Conservation (phyloP, 1,139 yeast species). For the Kazachstania sp. region DNA sequence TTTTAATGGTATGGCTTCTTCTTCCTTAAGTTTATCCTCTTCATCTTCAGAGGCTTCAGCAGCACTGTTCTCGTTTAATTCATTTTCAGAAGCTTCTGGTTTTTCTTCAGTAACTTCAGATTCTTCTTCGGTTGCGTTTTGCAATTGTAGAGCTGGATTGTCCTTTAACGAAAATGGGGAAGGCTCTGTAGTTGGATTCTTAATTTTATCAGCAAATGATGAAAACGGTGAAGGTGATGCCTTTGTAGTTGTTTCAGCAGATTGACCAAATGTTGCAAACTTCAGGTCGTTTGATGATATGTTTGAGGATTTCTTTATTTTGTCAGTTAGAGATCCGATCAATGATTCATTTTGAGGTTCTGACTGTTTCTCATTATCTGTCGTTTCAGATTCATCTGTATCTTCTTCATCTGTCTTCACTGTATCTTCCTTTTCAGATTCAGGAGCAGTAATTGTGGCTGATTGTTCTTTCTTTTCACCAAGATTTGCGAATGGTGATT, state of each 20-base stretch:
- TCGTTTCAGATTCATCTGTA: slow-evolving; percentile 1
- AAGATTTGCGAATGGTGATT: slow-evolving; percentile 7
- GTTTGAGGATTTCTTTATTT: slow-evolving; percentile 25
- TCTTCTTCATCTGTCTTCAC: not conserved
- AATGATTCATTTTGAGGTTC: slow-evolving; percentile 6
- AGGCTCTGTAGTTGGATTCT: slow-evolving; percentile 8
- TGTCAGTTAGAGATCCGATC: slow-evolving; percentile 20
- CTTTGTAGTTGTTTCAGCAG: not conserved
- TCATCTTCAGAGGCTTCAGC: no score
- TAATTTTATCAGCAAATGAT: slow-evolving; percentile 16
- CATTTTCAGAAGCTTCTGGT: no score
- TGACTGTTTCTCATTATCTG: no score
- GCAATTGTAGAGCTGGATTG: slow-evolving; percentile 16
- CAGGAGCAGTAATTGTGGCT: no score
- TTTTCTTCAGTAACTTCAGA: not conserved
- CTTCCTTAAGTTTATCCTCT: not conserved
- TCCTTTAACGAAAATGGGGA: not conserved
- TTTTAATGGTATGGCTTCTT: not conserved
- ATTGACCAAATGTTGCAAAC: slow-evolving; percentile 5
- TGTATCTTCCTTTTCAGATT: not conserved
- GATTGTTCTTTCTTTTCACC: slow-evolving; percentile 3
- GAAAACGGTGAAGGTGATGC: slow-evolving; percentile 19
- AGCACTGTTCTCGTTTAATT: no score
- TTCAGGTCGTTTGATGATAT: slow-evolving; percentile 10
- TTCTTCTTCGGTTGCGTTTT: not conserved